A percentile compares a stretch with the other conserved stretches of the same genome.
phyloP scores from a whole-genome alignment of 805 yeast species.

The Saturnispora saitoi region DNA sequence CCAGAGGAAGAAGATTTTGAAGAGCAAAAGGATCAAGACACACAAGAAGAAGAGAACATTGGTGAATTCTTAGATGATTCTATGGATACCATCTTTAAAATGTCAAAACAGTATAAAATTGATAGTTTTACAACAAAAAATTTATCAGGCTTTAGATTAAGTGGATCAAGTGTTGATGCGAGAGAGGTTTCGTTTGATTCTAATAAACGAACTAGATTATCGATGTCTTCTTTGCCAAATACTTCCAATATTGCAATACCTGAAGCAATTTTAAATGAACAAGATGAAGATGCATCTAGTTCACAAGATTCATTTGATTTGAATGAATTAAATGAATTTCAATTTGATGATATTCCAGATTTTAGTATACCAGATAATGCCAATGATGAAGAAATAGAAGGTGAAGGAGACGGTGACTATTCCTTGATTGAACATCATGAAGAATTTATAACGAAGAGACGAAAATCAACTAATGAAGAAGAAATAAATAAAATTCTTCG shows the following conservation, averaged over 20 bases:
- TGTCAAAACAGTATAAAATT: constrained; percentile 1
- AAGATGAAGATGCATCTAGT: background rate
- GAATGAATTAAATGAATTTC: constrained; percentile 11
- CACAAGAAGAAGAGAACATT: background rate
- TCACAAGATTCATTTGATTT: constrained; percentile 11
- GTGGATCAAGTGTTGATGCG: constrained; percentile 11
- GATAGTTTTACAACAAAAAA: constrained; percentile 3
- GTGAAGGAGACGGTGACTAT: background rate
- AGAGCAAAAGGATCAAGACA: background rate
- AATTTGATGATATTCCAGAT: background rate
- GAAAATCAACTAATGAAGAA: constrained; percentile 1
- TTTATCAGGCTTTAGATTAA: constrained; percentile 4
- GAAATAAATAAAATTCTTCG: background rate
- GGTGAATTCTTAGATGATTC: background rate
- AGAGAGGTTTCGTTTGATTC: constrained; percentile 18
- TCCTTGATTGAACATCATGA: background rate
- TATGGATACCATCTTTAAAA: background rate
- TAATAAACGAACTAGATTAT: constrained; percentile 14
- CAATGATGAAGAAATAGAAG: too few relatives aligned
- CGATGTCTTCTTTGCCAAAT: constrained; percentile 20
- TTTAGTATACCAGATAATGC: background rate
- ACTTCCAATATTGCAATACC: constrained; percentile 29
- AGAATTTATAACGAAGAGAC: background rate
- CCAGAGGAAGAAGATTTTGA: background rate
- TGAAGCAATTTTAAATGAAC: constrained; percentile 26